phyloP scores from a whole-genome alignment of 2,329 filamentous ascomycete species.

The Nemania sp. region DNA sequence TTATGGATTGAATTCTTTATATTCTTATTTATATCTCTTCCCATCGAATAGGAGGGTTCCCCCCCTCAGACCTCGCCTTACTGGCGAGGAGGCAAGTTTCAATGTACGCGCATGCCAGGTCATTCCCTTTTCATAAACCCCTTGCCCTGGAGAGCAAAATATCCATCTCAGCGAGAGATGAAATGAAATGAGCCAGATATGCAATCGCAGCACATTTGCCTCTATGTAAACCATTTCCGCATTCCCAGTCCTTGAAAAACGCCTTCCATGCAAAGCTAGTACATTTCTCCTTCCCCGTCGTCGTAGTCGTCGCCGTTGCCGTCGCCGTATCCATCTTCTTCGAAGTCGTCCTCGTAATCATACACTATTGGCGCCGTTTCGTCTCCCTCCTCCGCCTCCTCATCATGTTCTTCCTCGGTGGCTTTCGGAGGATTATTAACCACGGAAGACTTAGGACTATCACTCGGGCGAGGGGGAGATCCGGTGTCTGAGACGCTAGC shows the following conservation, averaged over 20 bases:
- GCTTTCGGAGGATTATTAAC: slow-evolving; percentile 43
- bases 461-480: slow-evolving; percentile 29
- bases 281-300: slow-evolving; percentile 38
- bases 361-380: slow-evolving; percentile 45
- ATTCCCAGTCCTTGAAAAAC: not conserved
- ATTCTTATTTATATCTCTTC: too few relatives aligned
- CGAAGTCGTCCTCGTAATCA: slow-evolving; percentile 38
- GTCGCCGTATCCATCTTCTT: slow-evolving; percentile 31
- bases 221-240: not conserved
- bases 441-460: slow-evolving; percentile 14
- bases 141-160: not conserved
- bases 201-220: not conserved
- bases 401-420: slow-evolving; percentile 41
- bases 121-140: too few relatives aligned
- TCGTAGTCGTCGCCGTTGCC: slow-evolving; percentile 41
- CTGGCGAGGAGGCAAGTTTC: too few relatives aligned
- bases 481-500: slow-evolving; percentile 42
- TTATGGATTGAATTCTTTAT: too few relatives aligned
- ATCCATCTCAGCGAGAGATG: not conserved
- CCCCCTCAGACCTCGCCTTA: too few relatives aligned
- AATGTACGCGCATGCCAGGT: too few relatives aligned
- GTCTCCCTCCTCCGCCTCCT: slow-evolving; percentile 43
- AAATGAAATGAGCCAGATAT: not conserved
- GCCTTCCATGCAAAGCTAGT: slow-evolving; percentile 21
- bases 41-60: too few relatives aligned